Base-by-base conservation (phyloP, 805 yeast genomes). In the Candida silvatica region DNA sequence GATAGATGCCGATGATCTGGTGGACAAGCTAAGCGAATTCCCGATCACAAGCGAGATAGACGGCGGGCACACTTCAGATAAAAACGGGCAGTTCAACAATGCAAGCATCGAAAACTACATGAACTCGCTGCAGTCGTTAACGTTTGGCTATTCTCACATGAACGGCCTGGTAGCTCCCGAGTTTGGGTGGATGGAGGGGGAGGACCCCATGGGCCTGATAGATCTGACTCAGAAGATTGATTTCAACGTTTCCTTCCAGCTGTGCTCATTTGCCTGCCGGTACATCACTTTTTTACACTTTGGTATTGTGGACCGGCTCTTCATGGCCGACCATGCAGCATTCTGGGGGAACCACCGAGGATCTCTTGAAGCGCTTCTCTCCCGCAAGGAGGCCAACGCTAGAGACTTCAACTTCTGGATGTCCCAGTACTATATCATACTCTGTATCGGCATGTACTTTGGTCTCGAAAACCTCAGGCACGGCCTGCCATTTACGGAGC, bases 331-430 rank as follows among this genome's bases (percentile, higher is more conserved):
- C 20, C 53, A 48, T 30, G 46, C 42, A 17, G 27, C 19, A 7
- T 50, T 48, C 34, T 50, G 33, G 15, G 19, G 18, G 15, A 27
- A 30, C 3, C 30, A 41, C 15, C 15, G 20, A 4, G 31, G 29
- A 4, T 43, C 43, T 20, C 20, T 48, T 6, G 17, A 20, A 23
- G 18, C 24, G 25, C 12, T 41, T 45, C 19, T 20, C 6, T n/a
- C n/a, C n/a, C 19, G 14, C 25, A 26, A 37, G 31, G 12, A 7
- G 7, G 24, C 11, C 7, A 22, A 8, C 24, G 24, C 7, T 8
- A 7, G 7, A 7, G 52, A 50, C 29, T 47, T 48, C 18, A 44
- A 47, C 27, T 50, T 44, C 33, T 48, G 53, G 54, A 44, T 50
- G 43, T 40, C 54, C 2, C 39, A 48, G 3, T 46, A 40, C 27